A percentile compares a stretch with the other conserved stretches of the same genome.
Conservation (phyloP, 257 asterid genomes). For the Ophiorrhiza pumila region DNA sequence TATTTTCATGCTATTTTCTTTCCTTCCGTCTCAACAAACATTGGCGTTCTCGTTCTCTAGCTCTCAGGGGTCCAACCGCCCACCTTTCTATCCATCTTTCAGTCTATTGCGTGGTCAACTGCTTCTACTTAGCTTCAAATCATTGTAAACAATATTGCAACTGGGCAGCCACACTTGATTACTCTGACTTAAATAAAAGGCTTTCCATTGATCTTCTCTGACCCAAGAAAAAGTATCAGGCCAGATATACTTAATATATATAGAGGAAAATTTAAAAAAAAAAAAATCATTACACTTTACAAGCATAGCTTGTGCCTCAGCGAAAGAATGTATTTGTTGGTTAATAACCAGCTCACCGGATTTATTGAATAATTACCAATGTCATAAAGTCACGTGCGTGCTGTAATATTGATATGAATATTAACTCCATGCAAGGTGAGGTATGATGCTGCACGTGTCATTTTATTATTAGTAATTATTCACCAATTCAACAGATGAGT, state of each 20-base stretch:
- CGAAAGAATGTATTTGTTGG: too few relatives aligned
- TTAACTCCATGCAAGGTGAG: too few relatives aligned
- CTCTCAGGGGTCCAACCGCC: neutral
- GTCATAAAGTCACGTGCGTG: too few relatives aligned
- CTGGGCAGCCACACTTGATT: neutral
- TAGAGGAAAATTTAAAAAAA: neutral
- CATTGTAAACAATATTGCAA: conserved; percentile 5
- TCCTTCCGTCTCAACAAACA: neutral
- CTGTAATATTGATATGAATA: too few relatives aligned
- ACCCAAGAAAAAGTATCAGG: too few relatives aligned
- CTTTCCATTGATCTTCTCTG: neutral
- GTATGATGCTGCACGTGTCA: too few relatives aligned
- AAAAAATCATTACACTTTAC: neutral
- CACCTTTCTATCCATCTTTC: neutral
- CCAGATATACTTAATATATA: neutral
- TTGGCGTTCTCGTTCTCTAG: neutral
- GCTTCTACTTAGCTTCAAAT: conserved; percentile 11
- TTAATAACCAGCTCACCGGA: too few relatives aligned
- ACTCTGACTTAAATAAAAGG: neutral
- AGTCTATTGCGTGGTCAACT: conserved; percentile 11
- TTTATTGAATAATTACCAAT: too few relatives aligned
- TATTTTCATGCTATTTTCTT: neutral
- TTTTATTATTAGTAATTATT: too few relatives aligned
- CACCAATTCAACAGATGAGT: too few relatives aligned
- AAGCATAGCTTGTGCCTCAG: too few relatives aligned